These are phyloP conservation scores for Exophiala sp. DNA, from an alignment of 2,329 filamentous ascomycete genomes.

Conservation along the genomic window DNA sequence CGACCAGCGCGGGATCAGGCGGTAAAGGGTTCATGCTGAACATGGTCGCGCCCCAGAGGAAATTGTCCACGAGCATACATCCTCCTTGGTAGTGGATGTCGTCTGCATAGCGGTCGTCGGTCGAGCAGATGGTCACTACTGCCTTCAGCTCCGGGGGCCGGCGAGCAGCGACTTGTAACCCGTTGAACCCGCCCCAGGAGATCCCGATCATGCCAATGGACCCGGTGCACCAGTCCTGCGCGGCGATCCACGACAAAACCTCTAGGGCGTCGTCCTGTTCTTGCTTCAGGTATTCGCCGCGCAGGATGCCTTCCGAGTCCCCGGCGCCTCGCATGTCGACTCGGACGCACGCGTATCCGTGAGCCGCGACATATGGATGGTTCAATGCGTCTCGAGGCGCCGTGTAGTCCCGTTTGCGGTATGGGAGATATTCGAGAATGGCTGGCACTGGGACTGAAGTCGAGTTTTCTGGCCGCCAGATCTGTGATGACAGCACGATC, in stretches of 20 bases:
- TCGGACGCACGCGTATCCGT: slow-evolving; percentile 17
- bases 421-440: slow-evolving; percentile 17
- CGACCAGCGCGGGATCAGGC: slow-evolving; percentile 12
- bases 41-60: slow-evolving; percentile 16
- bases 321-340: slow-evolving; percentile 15
- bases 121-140: slow-evolving; percentile 10
- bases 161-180: slow-evolving; percentile 14
- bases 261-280: slow-evolving; percentile 14
- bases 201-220: slow-evolving; percentile 15
- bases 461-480: slow-evolving; percentile 11
- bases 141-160: slow-evolving; percentile 13
- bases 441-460: slow-evolving; percentile 3
- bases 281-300: slow-evolving; percentile 14
- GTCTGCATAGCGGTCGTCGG: slow-evolving; percentile 13
- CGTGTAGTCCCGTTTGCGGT: slow-evolving; percentile 14
- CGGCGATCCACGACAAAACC: slow-evolving; percentile 10
- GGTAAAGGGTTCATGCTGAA: slow-evolving; percentile 16
- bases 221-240: slow-evolving; percentile 11
- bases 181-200: slow-evolving; percentile 15
- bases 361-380: slow-evolving; percentile 11
- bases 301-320: slow-evolving; percentile 13
- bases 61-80: slow-evolving; percentile 15
- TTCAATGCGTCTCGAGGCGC: slow-evolving; percentile 11
- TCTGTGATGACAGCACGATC: not conserved
- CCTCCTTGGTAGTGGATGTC: slow-evolving; percentile 14